Evolutionary conservation across 208 protist species (phyloP).

Genomic region (Trichomonas vaginalis): DNA sequence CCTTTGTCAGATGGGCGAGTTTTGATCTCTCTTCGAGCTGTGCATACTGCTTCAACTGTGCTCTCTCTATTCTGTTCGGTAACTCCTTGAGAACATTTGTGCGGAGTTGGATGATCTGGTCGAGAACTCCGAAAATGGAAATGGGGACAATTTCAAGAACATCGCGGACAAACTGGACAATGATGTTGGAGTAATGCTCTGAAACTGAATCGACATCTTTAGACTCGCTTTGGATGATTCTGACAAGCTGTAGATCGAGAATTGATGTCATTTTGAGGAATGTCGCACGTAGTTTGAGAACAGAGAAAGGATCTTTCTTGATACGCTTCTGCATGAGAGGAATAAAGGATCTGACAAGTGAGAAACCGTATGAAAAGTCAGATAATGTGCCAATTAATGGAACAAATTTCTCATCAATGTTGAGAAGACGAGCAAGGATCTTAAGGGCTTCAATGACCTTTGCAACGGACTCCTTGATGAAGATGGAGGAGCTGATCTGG

Average conservation of each 20-base stretch:
- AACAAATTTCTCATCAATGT: neutral
- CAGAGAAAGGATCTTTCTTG: slow-evolving; percentile 40
- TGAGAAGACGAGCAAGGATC: neutral
- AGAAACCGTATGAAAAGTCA: slow-evolving; percentile 85
- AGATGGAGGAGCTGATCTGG: slow-evolving; percentile 38
- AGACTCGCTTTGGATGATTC: slow-evolving; percentile 56
- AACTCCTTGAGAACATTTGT: neutral
- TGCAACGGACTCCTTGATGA: slow-evolving; percentile 13
- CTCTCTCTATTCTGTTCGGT: neutral
- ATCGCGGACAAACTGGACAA: slow-evolving; percentile 34
- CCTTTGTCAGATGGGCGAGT: slow-evolving; percentile 1
- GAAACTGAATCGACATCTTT: slow-evolving; percentile 30
- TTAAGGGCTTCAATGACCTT: neutral
- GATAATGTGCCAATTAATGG: slow-evolving; percentile 54
- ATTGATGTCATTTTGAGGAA: slow-evolving; percentile 85
- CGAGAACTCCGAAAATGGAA: slow-evolving; percentile 31
- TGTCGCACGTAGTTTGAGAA: slow-evolving; percentile 62
- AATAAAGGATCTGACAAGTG: slow-evolving; percentile 65
- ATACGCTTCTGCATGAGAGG: slow-evolving; percentile 72
- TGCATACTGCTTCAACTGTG: neutral
- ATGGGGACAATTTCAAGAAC: slow-evolving; percentile 41
- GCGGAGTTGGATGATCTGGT: slow-evolving; percentile 30
- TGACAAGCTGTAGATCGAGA: slow-evolving; percentile 70
- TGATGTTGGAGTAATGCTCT: slow-evolving; percentile 30
- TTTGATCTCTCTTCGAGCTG: slow-evolving; percentile 50